Percentiles rank a stretch among this genome's conserved stretches.
Conservation (phyloP, 2,329 filamentous ascomycete species). For the Colletotrichum graminicola region DNA sequence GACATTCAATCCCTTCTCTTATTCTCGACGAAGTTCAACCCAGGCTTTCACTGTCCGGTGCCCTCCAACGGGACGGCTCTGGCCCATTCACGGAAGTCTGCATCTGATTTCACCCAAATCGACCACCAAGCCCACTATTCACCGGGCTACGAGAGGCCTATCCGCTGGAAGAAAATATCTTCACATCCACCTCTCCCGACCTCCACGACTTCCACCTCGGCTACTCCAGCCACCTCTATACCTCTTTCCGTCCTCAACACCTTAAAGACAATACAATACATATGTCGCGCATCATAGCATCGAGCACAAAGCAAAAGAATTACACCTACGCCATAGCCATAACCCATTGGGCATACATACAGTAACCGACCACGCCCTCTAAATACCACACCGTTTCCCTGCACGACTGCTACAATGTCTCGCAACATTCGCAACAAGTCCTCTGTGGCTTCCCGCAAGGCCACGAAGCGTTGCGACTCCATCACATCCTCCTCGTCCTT, state of each 20-base stretch:
- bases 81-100: constrained; percentile 54
- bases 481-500: constrained; percentile 68
- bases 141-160: constrained; percentile 34
- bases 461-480: constrained; percentile 62
- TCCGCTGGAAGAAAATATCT: constrained; percentile 27
- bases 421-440: constrained; percentile 66
- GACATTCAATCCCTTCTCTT: constrained; percentile 64
- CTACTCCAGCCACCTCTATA: background rate
- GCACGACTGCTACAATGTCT: constrained; percentile 57
- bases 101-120: constrained; percentile 49
- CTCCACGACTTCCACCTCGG: constrained; percentile 16
- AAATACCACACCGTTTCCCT: constrained; percentile 42
- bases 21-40: constrained; percentile 73
- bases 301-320: background rate
- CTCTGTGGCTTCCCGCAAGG: constrained; percentile 58
- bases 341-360: background rate
- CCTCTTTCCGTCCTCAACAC: background rate
- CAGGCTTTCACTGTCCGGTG: constrained; percentile 65
- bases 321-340: background rate
- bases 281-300: background rate
- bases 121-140: constrained; percentile 31
- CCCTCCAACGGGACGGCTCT: constrained; percentile 50
- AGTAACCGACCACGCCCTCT: constrained; percentile 27
- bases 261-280: background rate
- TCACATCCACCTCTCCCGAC: constrained; percentile 15